Base-by-base conservation (phyloP, 1,284 basidiomycete genomes). In the Moniliophthora roreri region DNA sequence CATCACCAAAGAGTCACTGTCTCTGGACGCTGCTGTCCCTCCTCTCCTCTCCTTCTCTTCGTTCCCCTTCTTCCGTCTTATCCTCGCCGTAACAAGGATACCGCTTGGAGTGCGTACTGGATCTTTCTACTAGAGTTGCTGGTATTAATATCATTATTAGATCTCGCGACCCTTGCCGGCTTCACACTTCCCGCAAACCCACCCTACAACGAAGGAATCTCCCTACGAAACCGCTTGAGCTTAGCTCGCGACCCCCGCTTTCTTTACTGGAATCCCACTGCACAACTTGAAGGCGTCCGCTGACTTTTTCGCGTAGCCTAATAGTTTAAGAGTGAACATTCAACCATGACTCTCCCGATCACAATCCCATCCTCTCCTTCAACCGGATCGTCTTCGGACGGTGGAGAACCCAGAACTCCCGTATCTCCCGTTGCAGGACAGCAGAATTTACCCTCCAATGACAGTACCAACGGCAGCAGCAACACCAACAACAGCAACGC, bases 121-220 rank as follows among this genome's bases (percentile, higher is more conserved):
- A 48, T 16, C 48, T 23, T 23, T 32, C 46, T 52, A 50, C 52
- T 35, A 8, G 23, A 13, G 15, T 41, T 50, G 35, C 9, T 42
- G 28, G 48, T 35, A 53, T 50, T 58, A 55, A 24, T 24, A 16
- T 45, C 38, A 54, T 48, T 47, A 35, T n/a, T 69, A 92, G 89
- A 81, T 84, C 90, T 94, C 92, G 91, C 91, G 92, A 93, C 92
- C 91, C 92, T 92, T 88, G 85, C 80, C 88, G 87, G 88, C 85
- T 78, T 81, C 87, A 80, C 70, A 70, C 71, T 65, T 63, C 68
- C 79, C 80, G 75, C 63, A 46, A 46, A 46, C 24, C 11, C 26
- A 23, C 24, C 24, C 3, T 16, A 54, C 63, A 67, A 32, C 28
- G 28, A 32, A 32, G 28, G 11, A 32, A 11, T 32, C 61, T 6